A percentile compares a stretch with the other conserved stretches of the same genome.
Evolutionary conservation across 2,329 filamentous ascomycete genomes (phyloP).

Genomic region (Fusarium torulosum): DNA sequence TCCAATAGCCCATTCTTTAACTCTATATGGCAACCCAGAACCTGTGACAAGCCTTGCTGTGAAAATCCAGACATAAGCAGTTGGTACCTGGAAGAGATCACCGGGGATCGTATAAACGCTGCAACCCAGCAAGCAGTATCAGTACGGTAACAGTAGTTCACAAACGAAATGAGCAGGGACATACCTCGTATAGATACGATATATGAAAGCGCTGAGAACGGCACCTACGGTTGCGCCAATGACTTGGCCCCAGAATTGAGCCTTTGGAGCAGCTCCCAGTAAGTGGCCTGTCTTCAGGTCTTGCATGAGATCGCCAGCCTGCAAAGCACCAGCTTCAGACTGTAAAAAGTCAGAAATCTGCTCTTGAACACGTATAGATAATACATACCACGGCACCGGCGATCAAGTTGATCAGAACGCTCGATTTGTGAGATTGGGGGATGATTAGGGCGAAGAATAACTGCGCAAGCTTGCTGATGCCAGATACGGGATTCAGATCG

Average conservation of each 20-base stretch:
- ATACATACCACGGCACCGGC: conserved; percentile 80
- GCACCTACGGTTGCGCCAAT: conserved; percentile 90
- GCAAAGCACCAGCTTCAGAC: conserved; percentile 76
- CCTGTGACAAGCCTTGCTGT: conserved; percentile 94
- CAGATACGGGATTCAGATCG: conserved; percentile 94
- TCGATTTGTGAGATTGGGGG: conserved; percentile 81
- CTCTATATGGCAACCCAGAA: conserved; percentile 86
- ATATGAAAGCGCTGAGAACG: conserved; percentile 86
- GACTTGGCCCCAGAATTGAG: conserved; percentile 96
- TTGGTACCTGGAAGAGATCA: conserved; percentile 91
- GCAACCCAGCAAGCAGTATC: conserved; percentile 7
- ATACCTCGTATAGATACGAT: conserved; percentile 82
- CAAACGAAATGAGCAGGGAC: conserved; percentile 32
- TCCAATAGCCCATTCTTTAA: conserved; percentile 80
- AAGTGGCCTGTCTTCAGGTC: conserved; percentile 97
- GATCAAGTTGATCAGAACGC: conserved; percentile 94
- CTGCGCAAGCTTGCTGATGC: conserved; percentile 96
- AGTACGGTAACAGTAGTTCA: neutral
- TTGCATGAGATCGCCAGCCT: conserved; percentile 96
- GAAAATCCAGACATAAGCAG: conserved; percentile 97
- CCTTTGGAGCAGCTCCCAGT: conserved; percentile 89
- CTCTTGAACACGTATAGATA: neutral
- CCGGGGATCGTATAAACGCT: conserved; percentile 90
- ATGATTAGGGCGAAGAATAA: conserved; percentile 94
- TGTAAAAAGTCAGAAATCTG: conserved; percentile 34